phyloP scores from a whole-genome alignment of 805 yeast genomes.

The Clavispora fructus region DNA sequence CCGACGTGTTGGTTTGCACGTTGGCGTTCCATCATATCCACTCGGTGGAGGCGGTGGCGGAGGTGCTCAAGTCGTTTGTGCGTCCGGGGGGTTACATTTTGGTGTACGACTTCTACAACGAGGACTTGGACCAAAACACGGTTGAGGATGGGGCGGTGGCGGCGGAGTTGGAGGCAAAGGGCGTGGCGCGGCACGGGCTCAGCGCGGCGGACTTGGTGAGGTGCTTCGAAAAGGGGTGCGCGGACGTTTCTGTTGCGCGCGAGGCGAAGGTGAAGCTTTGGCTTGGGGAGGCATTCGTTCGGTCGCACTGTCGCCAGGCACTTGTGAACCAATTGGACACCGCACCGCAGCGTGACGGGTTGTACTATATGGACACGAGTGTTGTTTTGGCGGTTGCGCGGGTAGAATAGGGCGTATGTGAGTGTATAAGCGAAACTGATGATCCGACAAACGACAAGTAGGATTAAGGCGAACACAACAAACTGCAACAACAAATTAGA shows the following conservation, averaged over 20 bases:
- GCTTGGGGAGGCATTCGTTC: constrained; percentile 21
- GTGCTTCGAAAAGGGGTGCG: constrained; percentile 2
- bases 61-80: constrained; percentile 27
- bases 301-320: constrained; percentile 17
- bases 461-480: too few relatives aligned
- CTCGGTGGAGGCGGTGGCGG: constrained; percentile 24
- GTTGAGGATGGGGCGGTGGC: background rate
- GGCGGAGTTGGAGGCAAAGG: background rate
- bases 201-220: background rate
- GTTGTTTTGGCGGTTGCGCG: constrained; percentile 27
- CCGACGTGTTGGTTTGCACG: constrained; percentile 29
- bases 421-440: too few relatives aligned
- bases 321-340: constrained; percentile 9
- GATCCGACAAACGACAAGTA: too few relatives aligned
- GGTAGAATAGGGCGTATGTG: background rate
- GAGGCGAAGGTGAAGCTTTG: constrained; percentile 17
- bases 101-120: constrained; percentile 37
- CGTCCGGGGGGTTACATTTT: constrained; percentile 29
- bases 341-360: constrained; percentile 5
- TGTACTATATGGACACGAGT: constrained; percentile 14
- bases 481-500: too few relatives aligned
- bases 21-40: constrained; percentile 37
- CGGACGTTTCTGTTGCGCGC: constrained; percentile 19
- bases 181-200: constrained; percentile 6
- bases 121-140: constrained; percentile 9